These are phyloP conservation scores for Blastocystis sp. DNA, from an alignment of 352 stramenopile genomes.

Conservation along the genomic window DNA sequence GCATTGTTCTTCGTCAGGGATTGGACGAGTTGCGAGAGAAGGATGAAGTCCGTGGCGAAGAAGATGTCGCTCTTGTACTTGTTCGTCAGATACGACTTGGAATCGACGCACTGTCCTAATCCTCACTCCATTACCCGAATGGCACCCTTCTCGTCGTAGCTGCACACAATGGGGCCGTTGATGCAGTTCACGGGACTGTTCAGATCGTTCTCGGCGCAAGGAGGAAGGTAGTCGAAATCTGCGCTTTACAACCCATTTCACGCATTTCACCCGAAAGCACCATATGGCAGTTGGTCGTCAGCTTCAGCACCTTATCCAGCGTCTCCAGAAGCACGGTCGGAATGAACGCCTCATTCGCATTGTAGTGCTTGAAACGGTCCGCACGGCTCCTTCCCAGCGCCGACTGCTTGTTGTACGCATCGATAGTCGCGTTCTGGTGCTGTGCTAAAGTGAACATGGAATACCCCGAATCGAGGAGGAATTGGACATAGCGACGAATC, in stretches of 20 bases:
- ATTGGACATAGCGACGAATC: constrained; percentile 24
- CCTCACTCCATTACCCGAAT: neutral
- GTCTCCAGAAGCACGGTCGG: constrained; percentile 13
- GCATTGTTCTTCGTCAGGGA: constrained; percentile 23
- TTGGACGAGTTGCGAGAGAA: neutral
- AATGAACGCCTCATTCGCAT: constrained; percentile 38
- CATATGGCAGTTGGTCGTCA: constrained; percentile 32
- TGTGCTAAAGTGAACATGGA: constrained; percentile 24
- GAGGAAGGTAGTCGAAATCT: constrained; percentile 56
- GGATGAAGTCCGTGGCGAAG: constrained; percentile 35
- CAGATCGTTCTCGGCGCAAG: constrained; percentile 23
- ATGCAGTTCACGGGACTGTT: constrained; percentile 42
- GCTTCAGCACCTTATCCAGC: neutral
- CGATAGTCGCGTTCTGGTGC: constrained; percentile 43
- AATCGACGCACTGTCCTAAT: constrained; percentile 1
- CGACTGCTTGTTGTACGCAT: constrained; percentile 41
- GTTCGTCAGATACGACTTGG: neutral
- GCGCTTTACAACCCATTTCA: neutral
- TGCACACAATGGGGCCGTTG: constrained; percentile 55
- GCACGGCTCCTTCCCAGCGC: constrained; percentile 22
- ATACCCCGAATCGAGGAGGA: neutral
- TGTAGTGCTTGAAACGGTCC: constrained; percentile 41
- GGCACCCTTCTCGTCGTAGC: constrained; percentile 15
- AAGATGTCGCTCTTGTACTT: constrained; percentile 53
- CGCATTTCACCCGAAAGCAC: neutral